Evolutionary conservation across 306 rosid genomes (phyloP).

Genomic region (Citrullus colocynthis): DNA sequence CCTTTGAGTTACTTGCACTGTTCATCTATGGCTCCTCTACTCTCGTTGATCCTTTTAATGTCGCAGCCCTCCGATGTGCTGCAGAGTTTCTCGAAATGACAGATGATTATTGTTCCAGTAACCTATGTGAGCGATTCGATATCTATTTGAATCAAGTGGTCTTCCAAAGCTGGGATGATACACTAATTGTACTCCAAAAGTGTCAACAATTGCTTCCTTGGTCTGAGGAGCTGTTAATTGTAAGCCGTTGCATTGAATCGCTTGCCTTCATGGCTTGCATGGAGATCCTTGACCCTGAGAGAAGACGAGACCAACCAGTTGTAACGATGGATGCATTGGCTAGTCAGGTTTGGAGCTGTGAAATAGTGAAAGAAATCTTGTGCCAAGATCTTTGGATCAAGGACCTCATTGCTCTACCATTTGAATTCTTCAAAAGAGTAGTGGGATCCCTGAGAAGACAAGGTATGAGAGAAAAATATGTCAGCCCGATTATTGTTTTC

Average conservation of each 20-base stretch:
- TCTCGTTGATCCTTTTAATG: constrained; percentile 68
- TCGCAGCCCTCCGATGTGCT: constrained; percentile 64
- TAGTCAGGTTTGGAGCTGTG: constrained; percentile 45
- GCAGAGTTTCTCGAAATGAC: constrained; percentile 84
- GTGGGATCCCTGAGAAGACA: constrained; percentile 67
- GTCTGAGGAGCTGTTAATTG: constrained; percentile 68
- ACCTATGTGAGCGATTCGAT: constrained; percentile 63
- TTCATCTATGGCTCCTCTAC: constrained; percentile 67
- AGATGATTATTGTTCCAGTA: constrained; percentile 45
- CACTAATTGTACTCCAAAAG: constrained; percentile 67
- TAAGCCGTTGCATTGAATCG: constrained; percentile 76
- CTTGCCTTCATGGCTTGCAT: constrained; percentile 96
- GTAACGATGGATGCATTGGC: constrained; percentile 49
- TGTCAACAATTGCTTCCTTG: constrained; percentile 62
- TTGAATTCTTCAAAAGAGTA: constrained; percentile 62
- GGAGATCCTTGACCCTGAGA: constrained; percentile 82
- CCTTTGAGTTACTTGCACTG: constrained; percentile 65
- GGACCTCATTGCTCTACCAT: constrained; percentile 69
- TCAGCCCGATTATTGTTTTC: constrained; percentile 59
- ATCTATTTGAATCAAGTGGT: constrained; percentile 77
- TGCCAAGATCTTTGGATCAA: constrained; percentile 69
- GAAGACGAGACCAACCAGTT: constrained; percentile 50
- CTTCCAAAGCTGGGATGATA: constrained; percentile 85
- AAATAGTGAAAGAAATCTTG: constrained; percentile 35
- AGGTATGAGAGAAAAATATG: constrained; percentile 83